Conservation (phyloP, 2,329 filamentous ascomycete species). For the Chalaropsis thielavioides region DNA sequence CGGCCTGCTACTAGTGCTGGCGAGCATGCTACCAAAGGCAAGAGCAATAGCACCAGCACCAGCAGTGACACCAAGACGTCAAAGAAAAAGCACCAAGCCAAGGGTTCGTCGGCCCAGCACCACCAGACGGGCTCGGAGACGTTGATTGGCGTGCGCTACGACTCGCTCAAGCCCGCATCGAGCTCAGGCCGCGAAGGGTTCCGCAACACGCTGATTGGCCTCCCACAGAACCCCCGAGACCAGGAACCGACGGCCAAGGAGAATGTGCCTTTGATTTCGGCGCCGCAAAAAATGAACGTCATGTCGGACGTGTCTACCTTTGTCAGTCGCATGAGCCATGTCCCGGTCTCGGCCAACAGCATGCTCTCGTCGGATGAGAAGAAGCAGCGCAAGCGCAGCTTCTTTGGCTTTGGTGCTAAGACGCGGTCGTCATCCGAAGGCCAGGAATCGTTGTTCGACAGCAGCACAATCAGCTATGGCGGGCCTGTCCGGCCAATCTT, state of each 20-base stretch:
- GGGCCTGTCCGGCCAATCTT: constrained; percentile 60
- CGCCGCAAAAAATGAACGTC: constrained; percentile 65
- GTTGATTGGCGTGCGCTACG: constrained; percentile 45
- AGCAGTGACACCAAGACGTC: constrained; percentile 16
- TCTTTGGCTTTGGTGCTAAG: constrained; percentile 56
- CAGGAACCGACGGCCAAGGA: constrained; percentile 25
- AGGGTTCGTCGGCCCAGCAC: constrained; percentile 19
- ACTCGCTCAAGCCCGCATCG: constrained; percentile 39
- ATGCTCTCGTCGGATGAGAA: constrained; percentile 50
- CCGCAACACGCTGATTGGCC: constrained; percentile 26
- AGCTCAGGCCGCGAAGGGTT: constrained; percentile 26
- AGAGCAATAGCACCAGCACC: constrained; percentile 24
- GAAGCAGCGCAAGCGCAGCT: constrained; percentile 62
- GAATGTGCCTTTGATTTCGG: constrained; percentile 49
- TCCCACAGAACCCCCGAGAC: constrained; percentile 23
- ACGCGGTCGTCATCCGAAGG: constrained; percentile 43
- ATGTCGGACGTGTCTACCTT: constrained; percentile 74
- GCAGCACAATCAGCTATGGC: constrained; percentile 32
- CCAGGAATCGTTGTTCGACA: constrained; percentile 40
- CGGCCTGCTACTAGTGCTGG: constrained; percentile 16
- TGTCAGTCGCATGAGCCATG: constrained; percentile 52
- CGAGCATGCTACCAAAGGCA: constrained; percentile 28
- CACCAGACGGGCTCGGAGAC: constrained; percentile 30
- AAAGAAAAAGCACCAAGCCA: constrained; percentile 25
- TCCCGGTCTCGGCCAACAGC: constrained; percentile 1